Evolutionary conservation across 345 rosid genomes (phyloP).

Genomic region (Corchorus capsularis): DNA sequence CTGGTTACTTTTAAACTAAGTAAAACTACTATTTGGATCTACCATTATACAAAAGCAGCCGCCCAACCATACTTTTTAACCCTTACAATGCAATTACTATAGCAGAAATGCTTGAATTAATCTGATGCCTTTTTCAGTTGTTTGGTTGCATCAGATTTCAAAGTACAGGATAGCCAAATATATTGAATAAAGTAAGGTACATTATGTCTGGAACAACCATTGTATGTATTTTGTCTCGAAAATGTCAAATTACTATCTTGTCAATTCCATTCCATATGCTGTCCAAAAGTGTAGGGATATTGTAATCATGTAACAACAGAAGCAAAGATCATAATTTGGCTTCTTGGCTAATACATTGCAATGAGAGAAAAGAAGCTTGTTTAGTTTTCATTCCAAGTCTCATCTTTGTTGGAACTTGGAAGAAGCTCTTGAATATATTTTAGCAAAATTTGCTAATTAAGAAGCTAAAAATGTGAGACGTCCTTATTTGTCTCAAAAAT

Average conservation of each 20-base stretch:
- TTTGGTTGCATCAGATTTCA: not conserved
- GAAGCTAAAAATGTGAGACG: no score
- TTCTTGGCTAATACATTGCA: not conserved
- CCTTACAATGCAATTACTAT: not conserved
- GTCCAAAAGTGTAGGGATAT: no score
- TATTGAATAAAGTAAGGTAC: not conserved
- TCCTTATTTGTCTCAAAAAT: no score
- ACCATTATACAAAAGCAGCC: not conserved
- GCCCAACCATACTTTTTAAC: not conserved
- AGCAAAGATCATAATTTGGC: not conserved
- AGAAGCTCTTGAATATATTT: no score
- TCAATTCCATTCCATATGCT: no score
- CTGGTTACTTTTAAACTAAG: not conserved
- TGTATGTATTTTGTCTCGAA: not conserved
- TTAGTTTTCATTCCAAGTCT: no score
- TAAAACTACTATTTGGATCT: not conserved
- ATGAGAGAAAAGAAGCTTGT: no score
- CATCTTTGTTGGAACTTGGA: no score
- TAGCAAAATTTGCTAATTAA: no score
- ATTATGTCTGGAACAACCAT: not conserved
- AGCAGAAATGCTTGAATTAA: not conserved
- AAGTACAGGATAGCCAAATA: not conserved
- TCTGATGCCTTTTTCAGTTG: not conserved
- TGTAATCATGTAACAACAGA: not conserved
- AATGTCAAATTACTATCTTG: no score